Percentiles rank a stretch among this genome's conserved stretches.
These are phyloP conservation scores for Cenococcum geophilum DNA, from an alignment of 495 filamentous ascomycete genomes.

Conservation along the genomic window DNA sequence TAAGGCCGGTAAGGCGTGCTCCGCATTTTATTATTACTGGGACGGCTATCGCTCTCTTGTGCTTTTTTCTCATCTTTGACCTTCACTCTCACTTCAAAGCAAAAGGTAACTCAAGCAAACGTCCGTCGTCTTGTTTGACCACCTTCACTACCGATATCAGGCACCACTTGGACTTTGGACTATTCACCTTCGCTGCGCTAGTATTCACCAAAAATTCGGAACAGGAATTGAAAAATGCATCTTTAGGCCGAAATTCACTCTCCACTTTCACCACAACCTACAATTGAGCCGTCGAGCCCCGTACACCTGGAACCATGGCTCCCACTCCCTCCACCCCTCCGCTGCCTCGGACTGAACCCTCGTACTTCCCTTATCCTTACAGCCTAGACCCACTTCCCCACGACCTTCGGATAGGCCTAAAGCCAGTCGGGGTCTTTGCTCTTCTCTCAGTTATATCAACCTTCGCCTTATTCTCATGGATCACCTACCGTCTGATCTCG, in stretches of 20 bases:
- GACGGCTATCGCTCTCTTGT: not conserved
- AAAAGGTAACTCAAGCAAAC: not conserved
- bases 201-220: too few species aligned
- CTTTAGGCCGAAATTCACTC: too few species aligned
- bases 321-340: too few species aligned
- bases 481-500: slow-evolving; percentile 34
- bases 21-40: not conserved
- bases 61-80: not conserved
- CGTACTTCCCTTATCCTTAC: slow-evolving; percentile 31
- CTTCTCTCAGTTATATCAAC: slow-evolving; percentile 33
- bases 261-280: too few species aligned
- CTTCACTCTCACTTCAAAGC: not conserved
- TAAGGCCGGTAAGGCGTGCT: not conserved
- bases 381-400: slow-evolving; percentile 31
- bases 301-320: too few species aligned
- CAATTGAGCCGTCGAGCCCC: too few species aligned
- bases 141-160: not conserved
- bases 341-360: not conserved
- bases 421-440: slow-evolving; percentile 31
- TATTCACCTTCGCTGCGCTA: too few species aligned
- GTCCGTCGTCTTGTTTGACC: not conserved
- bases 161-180: not conserved
- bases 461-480: slow-evolving; percentile 31
- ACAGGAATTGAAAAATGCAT: too few species aligned
- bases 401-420: slow-evolving; percentile 27